These are phyloP conservation scores for Cystofilobasidium bisporidii DNA, from an alignment of 768 basidiomycete genomes.

Conservation along the genomic window DNA sequence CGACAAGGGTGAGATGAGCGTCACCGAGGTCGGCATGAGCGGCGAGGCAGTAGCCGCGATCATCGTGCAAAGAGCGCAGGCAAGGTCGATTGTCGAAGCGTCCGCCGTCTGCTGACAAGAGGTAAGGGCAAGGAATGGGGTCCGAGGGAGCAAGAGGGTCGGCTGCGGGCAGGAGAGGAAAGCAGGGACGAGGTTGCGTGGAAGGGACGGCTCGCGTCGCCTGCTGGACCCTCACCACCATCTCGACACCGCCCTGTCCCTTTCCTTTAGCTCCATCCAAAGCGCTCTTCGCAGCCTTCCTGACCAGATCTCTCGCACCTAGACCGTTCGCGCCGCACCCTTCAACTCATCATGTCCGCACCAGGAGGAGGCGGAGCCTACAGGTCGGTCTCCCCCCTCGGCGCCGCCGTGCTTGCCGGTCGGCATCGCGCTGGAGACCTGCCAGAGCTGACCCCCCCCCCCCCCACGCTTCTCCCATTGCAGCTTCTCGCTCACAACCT, in stretches of 20 bases:
- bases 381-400: constrained; percentile 34
- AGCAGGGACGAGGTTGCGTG: not conserved
- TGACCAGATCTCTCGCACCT: not conserved
- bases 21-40: constrained; percentile 9
- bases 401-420: no score
- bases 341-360: constrained; percentile 32
- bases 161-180: not conserved
- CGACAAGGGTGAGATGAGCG: constrained; percentile 12
- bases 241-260: not conserved
- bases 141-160: no score
- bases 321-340: not conserved
- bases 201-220: not conserved
- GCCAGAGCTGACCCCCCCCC: not conserved
- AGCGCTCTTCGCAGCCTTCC: not conserved
- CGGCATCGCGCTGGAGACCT: not conserved
- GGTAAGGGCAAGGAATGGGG: not conserved
- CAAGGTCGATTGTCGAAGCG: no score
- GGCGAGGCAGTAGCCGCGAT: not conserved
- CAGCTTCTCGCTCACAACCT: constrained; percentile 98
- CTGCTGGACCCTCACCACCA: not conserved
- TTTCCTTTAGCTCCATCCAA: not conserved
- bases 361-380: constrained; percentile 42
- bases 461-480: constrained; percentile 1
- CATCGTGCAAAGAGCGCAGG: no score
- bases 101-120: not conserved